Evolutionary conservation across 768 basidiomycete genomes (phyloP).

Genomic region (Gymnopilus junonius): DNA sequence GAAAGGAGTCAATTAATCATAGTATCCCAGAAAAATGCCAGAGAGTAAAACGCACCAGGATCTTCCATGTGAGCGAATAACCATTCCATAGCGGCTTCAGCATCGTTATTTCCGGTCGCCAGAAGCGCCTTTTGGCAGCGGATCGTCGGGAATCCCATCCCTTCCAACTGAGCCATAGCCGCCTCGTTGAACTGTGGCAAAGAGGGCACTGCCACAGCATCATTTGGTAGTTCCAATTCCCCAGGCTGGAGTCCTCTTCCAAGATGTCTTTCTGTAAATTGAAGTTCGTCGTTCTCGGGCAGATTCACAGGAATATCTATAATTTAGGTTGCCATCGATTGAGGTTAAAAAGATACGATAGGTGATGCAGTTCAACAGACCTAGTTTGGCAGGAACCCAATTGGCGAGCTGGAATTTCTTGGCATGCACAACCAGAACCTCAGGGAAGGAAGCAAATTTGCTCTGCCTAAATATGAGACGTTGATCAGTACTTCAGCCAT

Average conservation of each 20-base stretch:
- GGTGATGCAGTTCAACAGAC: conserved; percentile 43
- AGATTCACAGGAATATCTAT: conserved; percentile 86
- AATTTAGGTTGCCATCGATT: not conserved
- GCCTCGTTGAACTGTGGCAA: conserved; percentile 73
- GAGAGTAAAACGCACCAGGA: conserved; percentile 56
- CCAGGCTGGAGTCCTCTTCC: conserved; percentile 71
- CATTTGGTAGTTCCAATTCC: conserved; percentile 73
- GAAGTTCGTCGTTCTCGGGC: conserved; percentile 58
- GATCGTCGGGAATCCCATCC: conserved; percentile 89
- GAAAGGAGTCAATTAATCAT: not conserved
- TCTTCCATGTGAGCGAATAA: conserved; percentile 95
- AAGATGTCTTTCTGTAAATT: conserved; percentile 61
- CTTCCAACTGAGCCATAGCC: conserved; percentile 77
- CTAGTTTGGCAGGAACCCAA: conserved; percentile 96
- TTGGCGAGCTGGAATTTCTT: conserved; percentile 95
- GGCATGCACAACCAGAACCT: conserved; percentile 86
- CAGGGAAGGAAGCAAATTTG: conserved; percentile 85
- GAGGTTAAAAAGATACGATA: not conserved
- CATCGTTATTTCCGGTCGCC: conserved; percentile 78
- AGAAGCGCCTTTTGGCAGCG: conserved; percentile 91
- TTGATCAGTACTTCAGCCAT: conserved; percentile 3
- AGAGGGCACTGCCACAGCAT: conserved; percentile 37
- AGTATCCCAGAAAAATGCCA: not conserved
- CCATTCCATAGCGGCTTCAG: conserved; percentile 95
- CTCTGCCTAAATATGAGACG: conserved; percentile 55